Base-by-base conservation (phyloP, 2,329 filamentous ascomycete genomes). In the Esteya vermicola region DNA sequence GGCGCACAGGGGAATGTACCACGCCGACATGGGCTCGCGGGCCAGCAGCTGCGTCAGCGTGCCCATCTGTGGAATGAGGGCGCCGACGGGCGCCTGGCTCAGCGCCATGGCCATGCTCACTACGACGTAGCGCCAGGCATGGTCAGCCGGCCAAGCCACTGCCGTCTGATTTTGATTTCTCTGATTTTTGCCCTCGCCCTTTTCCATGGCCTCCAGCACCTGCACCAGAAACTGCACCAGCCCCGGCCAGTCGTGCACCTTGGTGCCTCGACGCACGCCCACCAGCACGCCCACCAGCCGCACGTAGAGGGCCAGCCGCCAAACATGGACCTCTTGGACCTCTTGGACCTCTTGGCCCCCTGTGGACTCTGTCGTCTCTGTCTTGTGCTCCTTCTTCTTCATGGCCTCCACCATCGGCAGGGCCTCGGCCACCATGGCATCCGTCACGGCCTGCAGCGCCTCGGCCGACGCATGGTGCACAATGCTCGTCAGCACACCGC, bases 1-100 rank as follows among this genome's bases (percentile, higher is more conserved):
- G 13, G 80, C 79, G 58, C 85, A 95, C 57, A 96, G 94, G 0
- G 78, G 71, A 33, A 96, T 70, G 55, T 94, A 96, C 64, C 78
- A 80, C 38, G 60, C 60, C 51, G 79, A 73, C 51, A 88, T 69
- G 1, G 70, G 68, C 33, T 81, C 75, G 38, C 71, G 70, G 4
- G 73, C 76, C 36, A 93, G 61, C 4, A 64, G 14, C 27, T 79
- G 14, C 54, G 75, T 72, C 34, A 93, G 67, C 4, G 73, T 59
- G 14, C 73, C 70, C 42, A 88, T 70, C 28, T 74, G 70, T 1
- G 83, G 74, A 32, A 93, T 77, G 27, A 93, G 62, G 7, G 79
- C 71, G 50, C 93, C 84, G 54, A 94, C 77, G 1, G 88, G 78
- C 6, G 85, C 81, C 48, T 77, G 71, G 48, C 85, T 78, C 55